These are phyloP conservation scores for Colletotrichum nymphaeae DNA, from an alignment of 2,329 filamentous ascomycete genomes.

Conservation along the genomic window DNA sequence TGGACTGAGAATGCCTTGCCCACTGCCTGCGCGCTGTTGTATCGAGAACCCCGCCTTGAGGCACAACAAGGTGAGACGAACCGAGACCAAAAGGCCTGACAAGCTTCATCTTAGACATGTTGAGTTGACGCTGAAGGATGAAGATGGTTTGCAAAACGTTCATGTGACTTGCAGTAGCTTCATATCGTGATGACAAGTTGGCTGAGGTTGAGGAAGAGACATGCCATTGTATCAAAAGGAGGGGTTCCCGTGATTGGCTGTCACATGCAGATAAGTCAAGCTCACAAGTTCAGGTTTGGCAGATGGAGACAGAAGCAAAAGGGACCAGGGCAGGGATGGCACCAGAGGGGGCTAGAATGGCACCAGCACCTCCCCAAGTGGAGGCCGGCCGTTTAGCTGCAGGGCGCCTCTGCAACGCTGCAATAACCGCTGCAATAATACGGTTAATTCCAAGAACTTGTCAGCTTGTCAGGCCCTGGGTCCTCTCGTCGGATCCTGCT, in stretches of 20 bases:
- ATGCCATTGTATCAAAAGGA: neutral
- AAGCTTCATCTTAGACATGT: neutral
- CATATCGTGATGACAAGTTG: neutral
- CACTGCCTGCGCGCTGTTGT: too few relatives aligned
- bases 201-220: slow-evolving; percentile 9
- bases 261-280: slow-evolving; percentile 29
- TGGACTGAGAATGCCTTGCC: too few relatives aligned
- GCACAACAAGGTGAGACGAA: neutral
- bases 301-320: neutral
- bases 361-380: slow-evolving; percentile 17
- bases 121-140: neutral
- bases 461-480: neutral
- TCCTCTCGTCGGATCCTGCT: neutral
- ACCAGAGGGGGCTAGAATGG: slow-evolving; percentile 16
- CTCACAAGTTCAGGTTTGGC: neutral
- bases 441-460: neutral
- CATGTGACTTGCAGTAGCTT: slow-evolving; percentile 13
- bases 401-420: slow-evolving; percentile 27
- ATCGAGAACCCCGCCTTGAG: neutral
- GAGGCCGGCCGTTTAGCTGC: slow-evolving; percentile 22
- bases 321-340: slow-evolving; percentile 24
- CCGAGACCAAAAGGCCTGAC: neutral
- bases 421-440: slow-evolving; percentile 19
- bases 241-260: slow-evolving; percentile 20
- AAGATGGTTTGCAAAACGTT: neutral